Conservation (phyloP, 306 rosid genomes). For the Quercus ilex region DNA sequence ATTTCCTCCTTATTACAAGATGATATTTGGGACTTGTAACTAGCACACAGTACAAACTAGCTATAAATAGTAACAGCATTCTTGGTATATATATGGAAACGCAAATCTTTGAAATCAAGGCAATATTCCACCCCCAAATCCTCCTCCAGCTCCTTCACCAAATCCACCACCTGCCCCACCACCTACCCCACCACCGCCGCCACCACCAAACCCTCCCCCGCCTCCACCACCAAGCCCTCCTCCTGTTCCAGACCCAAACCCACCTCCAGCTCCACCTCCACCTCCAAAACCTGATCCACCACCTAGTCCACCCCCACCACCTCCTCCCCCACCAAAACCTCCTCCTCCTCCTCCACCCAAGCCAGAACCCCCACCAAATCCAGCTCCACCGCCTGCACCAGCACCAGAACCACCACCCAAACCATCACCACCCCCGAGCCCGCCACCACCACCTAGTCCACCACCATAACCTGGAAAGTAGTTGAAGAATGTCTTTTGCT, state of each 20-base stretch:
- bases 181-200: not conserved
- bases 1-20: not conserved
- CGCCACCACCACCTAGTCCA: slow-evolving; percentile 8
- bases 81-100: not conserved
- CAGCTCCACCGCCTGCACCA: slow-evolving; percentile 26
- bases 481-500: slow-evolving; percentile 20
- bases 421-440: not conserved
- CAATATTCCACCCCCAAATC: not conserved
- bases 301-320: slow-evolving; percentile 18
- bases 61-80: not conserved
- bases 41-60: not conserved
- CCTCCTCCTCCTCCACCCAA: slow-evolving; percentile 18
- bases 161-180: not conserved
- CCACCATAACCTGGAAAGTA: slow-evolving; percentile 33
- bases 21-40: not conserved
- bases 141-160: slow-evolving; percentile 21
- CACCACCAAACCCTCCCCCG: slow-evolving; percentile 27
- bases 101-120: not conserved
- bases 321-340: slow-evolving; percentile 22
- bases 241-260: slow-evolving; percentile 29
- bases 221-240: not conserved
- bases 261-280: slow-evolving; percentile 25
- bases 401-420: slow-evolving; percentile 19
- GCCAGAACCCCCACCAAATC: slow-evolving; percentile 16
- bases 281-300: slow-evolving; percentile 40